These are phyloP conservation scores for Alternaria postmessia DNA, from an alignment of 2,329 filamentous ascomycete genomes.

Conservation along the genomic window DNA sequence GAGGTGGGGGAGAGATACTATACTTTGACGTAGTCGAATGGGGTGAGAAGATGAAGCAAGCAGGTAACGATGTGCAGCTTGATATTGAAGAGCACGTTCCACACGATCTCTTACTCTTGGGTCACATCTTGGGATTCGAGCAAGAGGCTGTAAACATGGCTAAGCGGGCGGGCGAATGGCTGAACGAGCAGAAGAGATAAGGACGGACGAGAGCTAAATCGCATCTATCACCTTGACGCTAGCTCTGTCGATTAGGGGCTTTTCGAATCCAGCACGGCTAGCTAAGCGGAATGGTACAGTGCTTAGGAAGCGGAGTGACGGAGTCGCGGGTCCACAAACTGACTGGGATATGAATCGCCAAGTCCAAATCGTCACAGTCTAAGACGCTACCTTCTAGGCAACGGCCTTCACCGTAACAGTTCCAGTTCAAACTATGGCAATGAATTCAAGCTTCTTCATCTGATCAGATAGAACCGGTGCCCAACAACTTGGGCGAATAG, in stretches of 20 bases:
- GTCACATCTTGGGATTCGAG: slow-evolving; percentile 54
- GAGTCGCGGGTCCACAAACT: no score
- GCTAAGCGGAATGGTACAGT: no score
- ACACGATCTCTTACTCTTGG: slow-evolving; percentile 59
- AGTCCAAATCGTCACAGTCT: no score
- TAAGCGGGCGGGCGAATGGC: slow-evolving; percentile 52
- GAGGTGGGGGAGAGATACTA: slow-evolving; percentile 54
- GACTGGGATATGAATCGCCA: no score
- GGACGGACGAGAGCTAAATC: not conserved
- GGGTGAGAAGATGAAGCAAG: slow-evolving; percentile 48
- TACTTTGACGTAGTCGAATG: slow-evolving; percentile 52
- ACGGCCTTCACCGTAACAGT: no score
- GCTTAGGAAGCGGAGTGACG: no score
- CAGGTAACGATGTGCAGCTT: slow-evolving; percentile 54
- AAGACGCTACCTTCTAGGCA: no score
- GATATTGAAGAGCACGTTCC: slow-evolving; percentile 53
- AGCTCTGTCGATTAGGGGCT: not conserved
- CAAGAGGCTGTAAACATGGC: slow-evolving; percentile 46
- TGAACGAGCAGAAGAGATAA: slow-evolving; percentile 8
- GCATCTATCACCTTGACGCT: not conserved
- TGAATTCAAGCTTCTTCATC: not conserved
- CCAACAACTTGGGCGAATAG: no score
- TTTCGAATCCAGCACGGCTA: no score
- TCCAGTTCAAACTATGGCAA: not conserved
- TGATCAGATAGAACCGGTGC: not conserved